These are phyloP conservation scores for Phaeophleospora eucalypticola DNA, from an alignment of 2,329 filamentous ascomycete genomes.

Conservation along the genomic window DNA sequence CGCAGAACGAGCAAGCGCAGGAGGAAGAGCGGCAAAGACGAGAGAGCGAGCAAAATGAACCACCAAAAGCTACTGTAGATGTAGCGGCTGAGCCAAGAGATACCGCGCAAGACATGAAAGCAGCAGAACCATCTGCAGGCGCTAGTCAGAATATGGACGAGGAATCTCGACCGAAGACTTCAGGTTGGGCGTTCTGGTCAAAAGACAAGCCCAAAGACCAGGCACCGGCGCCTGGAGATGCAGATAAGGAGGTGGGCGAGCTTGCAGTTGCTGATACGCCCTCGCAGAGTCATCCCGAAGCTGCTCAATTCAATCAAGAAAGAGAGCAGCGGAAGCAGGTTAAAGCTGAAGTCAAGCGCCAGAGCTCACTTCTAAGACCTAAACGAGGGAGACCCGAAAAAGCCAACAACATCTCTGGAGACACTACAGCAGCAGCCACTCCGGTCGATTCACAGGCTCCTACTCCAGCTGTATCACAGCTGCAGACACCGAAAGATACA, in stretches of 20 bases:
- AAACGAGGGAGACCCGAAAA: constrained; percentile 23
- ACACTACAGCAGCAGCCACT: constrained; percentile 20
- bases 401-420: constrained; percentile 19
- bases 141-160: constrained; percentile 1
- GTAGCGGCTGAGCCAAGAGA: constrained; percentile 9
- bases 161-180: constrained; percentile 40
- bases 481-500: constrained; percentile 29
- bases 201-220: constrained; percentile 48
- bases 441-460: constrained; percentile 19
- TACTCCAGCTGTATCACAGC: constrained; percentile 21
- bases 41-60: constrained; percentile 10
- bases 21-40: constrained; percentile 22
- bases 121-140: constrained; percentile 3
- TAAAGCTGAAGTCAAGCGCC: constrained; percentile 17
- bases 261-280: constrained; percentile 49
- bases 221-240: constrained; percentile 53
- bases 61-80: constrained; percentile 1
- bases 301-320: constrained; percentile 49
- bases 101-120: constrained; percentile 6
- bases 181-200: constrained; percentile 81
- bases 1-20: constrained; percentile 39
- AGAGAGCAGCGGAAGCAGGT: constrained; percentile 17
- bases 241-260: constrained; percentile 51
- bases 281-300: constrained; percentile 48
- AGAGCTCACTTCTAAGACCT: constrained; percentile 22